A percentile compares a stretch with the other conserved stretches of the same genome.
phyloP scores from a whole-genome alignment of 2,329 filamentous ascomycete genomes.

The Aspergillus fischeri region DNA sequence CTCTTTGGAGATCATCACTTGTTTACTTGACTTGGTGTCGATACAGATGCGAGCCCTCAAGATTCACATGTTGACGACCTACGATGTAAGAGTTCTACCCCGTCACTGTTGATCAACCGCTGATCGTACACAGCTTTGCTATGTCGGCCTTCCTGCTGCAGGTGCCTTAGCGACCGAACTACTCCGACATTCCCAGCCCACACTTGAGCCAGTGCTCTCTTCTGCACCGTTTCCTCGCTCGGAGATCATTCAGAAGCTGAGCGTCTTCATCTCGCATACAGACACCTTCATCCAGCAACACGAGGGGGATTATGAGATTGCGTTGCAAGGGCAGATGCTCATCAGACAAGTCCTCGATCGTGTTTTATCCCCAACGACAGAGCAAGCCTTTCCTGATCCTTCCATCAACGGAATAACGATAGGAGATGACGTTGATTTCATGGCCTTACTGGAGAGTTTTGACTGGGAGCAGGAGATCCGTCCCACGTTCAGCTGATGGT shows the following conservation, averaged over 20 bases:
- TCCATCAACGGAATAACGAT: not conserved
- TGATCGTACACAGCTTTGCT: conserved; percentile 11
- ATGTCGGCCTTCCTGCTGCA: conserved; percentile 21
- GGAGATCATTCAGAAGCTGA: conserved; percentile 20
- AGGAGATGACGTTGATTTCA: conserved; percentile 8
- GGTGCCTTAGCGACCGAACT: conserved; percentile 18
- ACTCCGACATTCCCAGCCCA: conserved; percentile 15
- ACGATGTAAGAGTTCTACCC: conserved; percentile 3
- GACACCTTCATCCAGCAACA: conserved; percentile 8
- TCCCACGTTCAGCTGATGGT: not conserved
- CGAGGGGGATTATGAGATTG: conserved; percentile 11
- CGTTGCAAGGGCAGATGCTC: conserved; percentile 5
- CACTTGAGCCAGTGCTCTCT: not conserved
- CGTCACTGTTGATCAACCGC: not conserved
- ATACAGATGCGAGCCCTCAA: conserved; percentile 1
- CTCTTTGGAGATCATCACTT: conserved; percentile 3
- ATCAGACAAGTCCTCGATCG: conserved; percentile 16
- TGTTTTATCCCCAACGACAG: conserved; percentile 4
- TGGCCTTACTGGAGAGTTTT: conserved; percentile 13
- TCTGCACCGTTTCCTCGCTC: conserved; percentile 13
- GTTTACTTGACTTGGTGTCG: conserved; percentile 1
- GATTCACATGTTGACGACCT: not conserved
- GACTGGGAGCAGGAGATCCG: conserved; percentile 16
- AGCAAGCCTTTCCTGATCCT: not conserved
- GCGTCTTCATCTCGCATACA: conserved; percentile 15